Conservation (phyloP, 2,329 filamentous ascomycete species). For the Coniochaeta prunicola region DNA sequence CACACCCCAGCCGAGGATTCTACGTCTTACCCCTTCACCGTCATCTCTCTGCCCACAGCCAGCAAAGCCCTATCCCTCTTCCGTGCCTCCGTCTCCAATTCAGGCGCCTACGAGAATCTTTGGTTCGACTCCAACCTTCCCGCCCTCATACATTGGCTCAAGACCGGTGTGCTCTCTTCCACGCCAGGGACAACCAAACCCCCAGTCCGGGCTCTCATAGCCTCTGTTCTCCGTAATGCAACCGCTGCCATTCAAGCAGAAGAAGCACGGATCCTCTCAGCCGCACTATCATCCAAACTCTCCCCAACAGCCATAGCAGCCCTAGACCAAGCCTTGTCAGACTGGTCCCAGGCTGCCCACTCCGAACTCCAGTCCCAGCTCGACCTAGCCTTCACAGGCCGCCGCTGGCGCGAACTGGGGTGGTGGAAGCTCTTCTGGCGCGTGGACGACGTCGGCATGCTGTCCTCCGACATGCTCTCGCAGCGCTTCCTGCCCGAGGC, state of each 20-base stretch:
- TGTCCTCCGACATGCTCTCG: constrained; percentile 70
- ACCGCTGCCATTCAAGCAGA: constrained; percentile 42
- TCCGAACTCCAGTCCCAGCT: constrained; percentile 75
- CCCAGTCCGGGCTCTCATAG: constrained; percentile 58
- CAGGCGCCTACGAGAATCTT: constrained; percentile 62
- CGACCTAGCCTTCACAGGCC: constrained; percentile 68
- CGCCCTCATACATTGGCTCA: constrained; percentile 59
- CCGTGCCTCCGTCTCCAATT: constrained; percentile 62
- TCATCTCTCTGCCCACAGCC: constrained; percentile 59
- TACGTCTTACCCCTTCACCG: constrained; percentile 40
- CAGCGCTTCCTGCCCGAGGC: constrained; percentile 70
- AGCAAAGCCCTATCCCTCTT: constrained; percentile 58
- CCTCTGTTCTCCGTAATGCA: constrained; percentile 55
- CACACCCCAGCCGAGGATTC: constrained; percentile 23
- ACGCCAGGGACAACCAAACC: constrained; percentile 49
- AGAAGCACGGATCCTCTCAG: constrained; percentile 30
- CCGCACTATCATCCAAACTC: constrained; percentile 19
- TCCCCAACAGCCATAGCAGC: constrained; percentile 28
- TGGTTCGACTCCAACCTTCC: constrained; percentile 71
- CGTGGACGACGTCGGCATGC: constrained; percentile 83
- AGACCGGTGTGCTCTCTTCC: constrained; percentile 31
- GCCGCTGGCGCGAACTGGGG: constrained; percentile 68
- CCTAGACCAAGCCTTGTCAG: constrained; percentile 53
- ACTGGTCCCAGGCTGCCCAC: constrained; percentile 76
- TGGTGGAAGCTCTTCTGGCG: constrained; percentile 98